Evolutionary conservation across 345 rosid genomes (phyloP).

Genomic region (Schrenkiella parvula): DNA sequence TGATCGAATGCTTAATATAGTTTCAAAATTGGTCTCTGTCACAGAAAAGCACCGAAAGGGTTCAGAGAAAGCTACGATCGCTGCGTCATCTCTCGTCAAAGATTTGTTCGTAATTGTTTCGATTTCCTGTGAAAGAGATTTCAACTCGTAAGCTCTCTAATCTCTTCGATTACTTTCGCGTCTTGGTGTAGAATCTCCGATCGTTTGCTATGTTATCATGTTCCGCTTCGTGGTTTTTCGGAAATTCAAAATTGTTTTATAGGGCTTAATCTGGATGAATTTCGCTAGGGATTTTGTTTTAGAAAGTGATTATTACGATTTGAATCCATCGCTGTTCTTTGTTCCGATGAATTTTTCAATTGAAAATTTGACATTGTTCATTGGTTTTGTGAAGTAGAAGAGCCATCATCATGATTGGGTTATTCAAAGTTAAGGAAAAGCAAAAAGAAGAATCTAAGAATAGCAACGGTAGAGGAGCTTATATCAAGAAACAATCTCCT

Average conservation of each 20-base stretch:
- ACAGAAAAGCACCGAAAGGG: too few relatives aligned
- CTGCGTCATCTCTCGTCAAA: too few relatives aligned
- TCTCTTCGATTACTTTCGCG: neutral
- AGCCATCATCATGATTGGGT: conserved; percentile 54
- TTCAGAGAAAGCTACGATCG: too few relatives aligned
- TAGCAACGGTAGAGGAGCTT: conserved; percentile 38
- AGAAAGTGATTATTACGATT: neutral
- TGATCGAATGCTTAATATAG: too few relatives aligned
- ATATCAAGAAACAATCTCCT: conserved; percentile 58
- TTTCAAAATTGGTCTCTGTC: too few relatives aligned
- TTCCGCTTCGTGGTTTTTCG: too few relatives aligned
- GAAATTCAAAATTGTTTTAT: too few relatives aligned
- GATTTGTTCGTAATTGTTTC: neutral
- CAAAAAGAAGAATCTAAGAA: conserved; percentile 63
- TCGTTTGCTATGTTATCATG: too few relatives aligned
- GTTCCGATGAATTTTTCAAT: conserved; percentile 33
- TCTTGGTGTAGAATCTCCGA: neutral
- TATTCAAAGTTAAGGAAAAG: conserved; percentile 76
- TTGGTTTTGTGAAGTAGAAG: conserved; percentile 25
- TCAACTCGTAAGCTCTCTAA: neutral
- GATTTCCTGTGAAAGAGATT: too few relatives aligned
- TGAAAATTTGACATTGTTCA: neutral
- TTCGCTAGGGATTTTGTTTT: neutral
- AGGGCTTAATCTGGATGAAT: too few relatives aligned
- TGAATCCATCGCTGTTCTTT: neutral